phyloP scores from a whole-genome alignment of 371 early-diverging fungal species.

The Chytridiales sp. region DNA sequence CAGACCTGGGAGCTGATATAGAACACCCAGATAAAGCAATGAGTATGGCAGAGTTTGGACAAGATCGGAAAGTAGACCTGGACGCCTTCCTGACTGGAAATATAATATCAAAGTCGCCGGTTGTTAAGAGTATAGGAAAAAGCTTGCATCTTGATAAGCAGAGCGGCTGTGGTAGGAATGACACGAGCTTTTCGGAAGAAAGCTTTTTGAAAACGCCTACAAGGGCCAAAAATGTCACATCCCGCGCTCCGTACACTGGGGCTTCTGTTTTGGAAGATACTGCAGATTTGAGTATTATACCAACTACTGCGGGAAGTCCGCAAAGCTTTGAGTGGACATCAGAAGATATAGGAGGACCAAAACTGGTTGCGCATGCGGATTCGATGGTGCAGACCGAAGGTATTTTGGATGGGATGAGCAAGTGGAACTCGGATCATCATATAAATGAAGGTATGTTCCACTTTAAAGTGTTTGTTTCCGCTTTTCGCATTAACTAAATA shows the following conservation, averaged over 20 bases:
- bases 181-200: no score
- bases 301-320: constrained; percentile 23
- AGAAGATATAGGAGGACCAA: no score
- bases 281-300: constrained; percentile 14
- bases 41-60: neutral
- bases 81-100: constrained; percentile 26
- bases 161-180: no score
- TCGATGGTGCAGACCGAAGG: neutral
- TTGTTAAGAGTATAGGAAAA: no score
- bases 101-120: no score
- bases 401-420: neutral
- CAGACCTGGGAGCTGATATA: no score
- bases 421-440: neutral
- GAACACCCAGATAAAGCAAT: neutral
- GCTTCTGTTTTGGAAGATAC: constrained; percentile 2
- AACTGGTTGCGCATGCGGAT: no score
- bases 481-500: no score
- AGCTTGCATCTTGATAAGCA: no score
- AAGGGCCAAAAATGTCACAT: no score
- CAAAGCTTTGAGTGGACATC: constrained; percentile 21
- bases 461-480: no score
- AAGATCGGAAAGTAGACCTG: neutral
- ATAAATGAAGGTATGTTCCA: neutral
- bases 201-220: no score
- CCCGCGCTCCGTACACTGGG: constrained; percentile 8